Evolutionary conservation across 2,329 filamentous ascomycete genomes (phyloP), one percentile per base, ranked within the genome.

Genomic region (Fusarium verticillioides): DNA sequence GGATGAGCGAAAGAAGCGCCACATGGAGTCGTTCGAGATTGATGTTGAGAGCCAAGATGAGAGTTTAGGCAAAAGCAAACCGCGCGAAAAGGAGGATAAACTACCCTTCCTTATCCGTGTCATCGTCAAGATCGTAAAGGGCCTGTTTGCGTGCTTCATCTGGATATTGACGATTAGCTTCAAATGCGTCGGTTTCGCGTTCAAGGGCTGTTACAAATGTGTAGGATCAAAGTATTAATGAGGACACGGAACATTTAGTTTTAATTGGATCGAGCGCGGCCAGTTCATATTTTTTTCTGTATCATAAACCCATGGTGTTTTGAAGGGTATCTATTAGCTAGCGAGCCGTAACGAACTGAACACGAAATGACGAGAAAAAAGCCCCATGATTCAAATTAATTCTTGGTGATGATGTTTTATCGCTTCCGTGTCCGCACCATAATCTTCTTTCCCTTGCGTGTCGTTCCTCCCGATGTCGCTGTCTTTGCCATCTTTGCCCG

Each of bases 401-500:
- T 26, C 26, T 26, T 26, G 5, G 26, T 26, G 32, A 34, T 32
- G 32, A 32, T 32, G 12, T 5, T 19, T 79, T 84, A 91, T 78
- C 88, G 85, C 84, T 92, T 92, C 72, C 90, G 85, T 79, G 89
- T 85, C 71, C 88, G 86, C 62, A 91, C 85, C 84, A 90, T 91
- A 71, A 91, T 87, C 82, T 89, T 91, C 80, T 87, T 87, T 30
- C 90, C 90, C 43, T 84, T 84, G 79, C 89, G 90, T 34, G 87
- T 91, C n/a, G 85, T 77, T 19, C 89, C 88, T 42, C 88, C 88
- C 10, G 87, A 86, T 4, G 89, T 91, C 13, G 87, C 84, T 73
- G 89, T 90, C 84, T 92, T 92, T 40, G 88, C 89, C 89, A 91
- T 92, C 79, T 87, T 88, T 23, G 89, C 87, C 66, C 87, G 84